A percentile compares a stretch with the other conserved stretches of the same genome.
phyloP scores from a whole-genome alignment of 192 early-diverging fungal species.

The Globomyces pollinis-pini region DNA sequence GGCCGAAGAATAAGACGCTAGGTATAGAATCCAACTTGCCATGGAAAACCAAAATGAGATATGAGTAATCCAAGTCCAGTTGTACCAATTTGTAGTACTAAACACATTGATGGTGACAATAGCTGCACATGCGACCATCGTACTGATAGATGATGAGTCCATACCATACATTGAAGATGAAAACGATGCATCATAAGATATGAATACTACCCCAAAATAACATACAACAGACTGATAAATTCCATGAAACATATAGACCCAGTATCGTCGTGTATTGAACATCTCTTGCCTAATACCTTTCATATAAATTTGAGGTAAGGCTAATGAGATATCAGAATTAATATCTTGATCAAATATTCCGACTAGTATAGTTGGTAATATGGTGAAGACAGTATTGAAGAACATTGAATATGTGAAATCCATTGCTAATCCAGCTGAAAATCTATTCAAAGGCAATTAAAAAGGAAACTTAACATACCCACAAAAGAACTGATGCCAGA shows the following conservation, averaged over 20 bases:
- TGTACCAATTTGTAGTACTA: conserved; percentile 66
- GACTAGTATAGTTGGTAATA: conserved; percentile 69
- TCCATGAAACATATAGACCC: conserved; percentile 79
- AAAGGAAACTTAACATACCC: conserved; percentile 37
- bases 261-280: conserved; percentile 79
- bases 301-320: conserved; percentile 59
- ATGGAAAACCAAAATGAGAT: conserved; percentile 59
- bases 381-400: conserved; percentile 86
- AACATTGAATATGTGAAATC: conserved; percentile 85
- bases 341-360: conserved; percentile 67
- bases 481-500: conserved; percentile 93
- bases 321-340: conserved; percentile 39
- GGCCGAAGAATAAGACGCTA: conserved; percentile 56
- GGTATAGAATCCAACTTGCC: conserved; percentile 57
- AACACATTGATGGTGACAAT: conserved; percentile 78
- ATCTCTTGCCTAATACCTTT: conserved; percentile 80
- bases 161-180: conserved; percentile 44
- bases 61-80: conserved; percentile 78
- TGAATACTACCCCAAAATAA: conserved; percentile 70
- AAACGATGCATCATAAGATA: conserved; percentile 46
- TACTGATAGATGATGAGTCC: conserved; percentile 65
- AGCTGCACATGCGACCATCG: conserved; percentile 66
- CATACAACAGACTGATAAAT: conserved; percentile 83
- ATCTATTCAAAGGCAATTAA: conserved; percentile 27
- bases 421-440: conserved; percentile 38